A percentile compares a stretch with the other conserved stretches of the same genome.
Conservation (phyloP, 441 rosid genomes). For the Gossypium lobatum region DNA sequence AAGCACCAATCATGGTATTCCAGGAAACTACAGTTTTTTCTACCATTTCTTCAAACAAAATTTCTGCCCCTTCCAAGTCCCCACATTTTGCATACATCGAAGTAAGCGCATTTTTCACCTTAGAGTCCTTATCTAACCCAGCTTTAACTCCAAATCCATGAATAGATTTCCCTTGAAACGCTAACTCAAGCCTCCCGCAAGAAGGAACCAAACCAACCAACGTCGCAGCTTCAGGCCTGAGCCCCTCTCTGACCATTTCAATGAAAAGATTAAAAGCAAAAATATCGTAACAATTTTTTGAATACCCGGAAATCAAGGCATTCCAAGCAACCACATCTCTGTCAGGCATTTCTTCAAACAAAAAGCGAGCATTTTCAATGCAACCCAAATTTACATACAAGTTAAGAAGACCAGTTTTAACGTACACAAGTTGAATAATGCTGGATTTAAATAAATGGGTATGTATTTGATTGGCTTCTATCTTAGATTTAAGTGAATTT, state of each 20-base stretch:
- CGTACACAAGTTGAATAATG: constrained; percentile 37
- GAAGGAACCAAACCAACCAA: constrained; percentile 56
- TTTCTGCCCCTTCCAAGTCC: constrained; percentile 43
- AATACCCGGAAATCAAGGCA: constrained; percentile 68
- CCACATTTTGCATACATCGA: constrained; percentile 58
- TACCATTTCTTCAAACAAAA: constrained; percentile 39
- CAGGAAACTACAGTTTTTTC: constrained; percentile 54
- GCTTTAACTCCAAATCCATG: constrained; percentile 51
- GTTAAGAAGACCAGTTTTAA: constrained; percentile 54
- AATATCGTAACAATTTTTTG: constrained; percentile 43
- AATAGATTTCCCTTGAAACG: constrained; percentile 54
- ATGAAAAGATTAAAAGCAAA: constrained; percentile 41
- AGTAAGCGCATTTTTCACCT: constrained; percentile 48
- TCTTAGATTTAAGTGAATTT: constrained; percentile 10
- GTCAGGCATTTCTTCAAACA: constrained; percentile 60
- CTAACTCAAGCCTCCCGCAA: constrained; percentile 42
- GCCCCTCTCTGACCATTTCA: constrained; percentile 50
- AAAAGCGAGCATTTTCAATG: constrained; percentile 27
- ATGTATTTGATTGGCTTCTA: constrained; percentile 43
- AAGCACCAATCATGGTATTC: constrained; percentile 73
- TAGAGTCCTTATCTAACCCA: constrained; percentile 46
- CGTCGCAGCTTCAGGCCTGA: constrained; percentile 43
- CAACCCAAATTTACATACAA: constrained; percentile 41
- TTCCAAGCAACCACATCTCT: constrained; percentile 79
- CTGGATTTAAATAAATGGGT: constrained; percentile 54